Conservation (phyloP, 768 basidiomycete species). For the Coprinellus aureogranulatus region DNA sequence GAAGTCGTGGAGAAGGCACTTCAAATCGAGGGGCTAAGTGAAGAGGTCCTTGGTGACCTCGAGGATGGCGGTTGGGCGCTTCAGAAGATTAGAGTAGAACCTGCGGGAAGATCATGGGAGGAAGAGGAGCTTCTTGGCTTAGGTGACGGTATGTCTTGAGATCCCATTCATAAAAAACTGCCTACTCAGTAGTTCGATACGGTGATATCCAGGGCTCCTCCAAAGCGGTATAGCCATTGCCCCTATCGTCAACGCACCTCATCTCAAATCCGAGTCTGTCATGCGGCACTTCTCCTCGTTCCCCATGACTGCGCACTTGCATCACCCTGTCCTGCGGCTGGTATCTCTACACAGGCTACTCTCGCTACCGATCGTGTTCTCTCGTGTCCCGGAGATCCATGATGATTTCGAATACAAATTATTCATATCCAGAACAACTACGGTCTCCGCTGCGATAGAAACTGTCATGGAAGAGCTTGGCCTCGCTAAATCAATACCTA, state of each 20-base stretch:
- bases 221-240: constrained; percentile 44
- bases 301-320: constrained; percentile 64
- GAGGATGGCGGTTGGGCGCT: constrained; percentile 65
- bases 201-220: constrained; percentile 44
- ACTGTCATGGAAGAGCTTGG: constrained; percentile 63
- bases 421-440: constrained; percentile 59
- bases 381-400: constrained; percentile 73
- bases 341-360: constrained; percentile 67
- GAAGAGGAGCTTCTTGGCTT: constrained; percentile 66
- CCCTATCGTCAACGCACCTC: constrained; percentile 47
- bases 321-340: constrained; percentile 64
- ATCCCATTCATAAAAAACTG: too few relatives aligned
- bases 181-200: too few relatives aligned
- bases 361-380: constrained; percentile 51
- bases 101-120: constrained; percentile 63
- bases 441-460: constrained; percentile 54
- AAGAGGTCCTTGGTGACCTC: constrained; percentile 56
- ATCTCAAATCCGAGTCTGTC: constrained; percentile 28
- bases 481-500: constrained; percentile 58
- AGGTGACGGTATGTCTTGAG: constrained; percentile 52
- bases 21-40: constrained; percentile 44
- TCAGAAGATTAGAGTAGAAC: constrained; percentile 60
- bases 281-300: constrained; percentile 68
- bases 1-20: constrained; percentile 58
- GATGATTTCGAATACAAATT: constrained; percentile 67